A percentile compares a stretch with the other conserved stretches of the same genome.
Conservation (phyloP, 305 asterid genomes). For the Rubia tinctorum region DNA sequence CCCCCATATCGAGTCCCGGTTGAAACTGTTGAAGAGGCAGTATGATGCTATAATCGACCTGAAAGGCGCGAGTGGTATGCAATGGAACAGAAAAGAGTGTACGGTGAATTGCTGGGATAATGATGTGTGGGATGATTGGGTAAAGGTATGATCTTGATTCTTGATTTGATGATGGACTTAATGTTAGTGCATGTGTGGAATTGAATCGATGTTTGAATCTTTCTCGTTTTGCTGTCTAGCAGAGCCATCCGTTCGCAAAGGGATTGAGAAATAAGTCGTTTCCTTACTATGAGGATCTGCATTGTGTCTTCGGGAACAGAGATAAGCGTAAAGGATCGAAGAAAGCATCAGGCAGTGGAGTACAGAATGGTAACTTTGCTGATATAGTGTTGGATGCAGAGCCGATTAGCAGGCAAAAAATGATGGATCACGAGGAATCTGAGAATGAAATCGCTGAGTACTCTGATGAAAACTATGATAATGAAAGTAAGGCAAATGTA, state of each 20-base stretch:
- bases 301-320: constrained; percentile 7
- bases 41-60: constrained; percentile 6
- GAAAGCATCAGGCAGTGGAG: not conserved
- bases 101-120: constrained; percentile 6
- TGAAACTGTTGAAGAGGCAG: constrained; percentile 15
- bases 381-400: constrained; percentile 5
- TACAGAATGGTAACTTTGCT: not conserved
- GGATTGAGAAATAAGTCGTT: constrained; percentile 14
- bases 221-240: not conserved
- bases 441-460: not conserved
- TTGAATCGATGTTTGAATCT: not conserved
- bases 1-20: constrained; percentile 16
- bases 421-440: not conserved
- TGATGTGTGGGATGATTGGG: constrained; percentile 9
- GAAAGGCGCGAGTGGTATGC: constrained; percentile 6
- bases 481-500: constrained; percentile 4
- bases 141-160: constrained; percentile 6
- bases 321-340: not conserved
- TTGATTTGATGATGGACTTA: not conserved
- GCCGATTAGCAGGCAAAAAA: not conserved
- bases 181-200: not conserved
- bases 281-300: constrained; percentile 13
- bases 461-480: not conserved
- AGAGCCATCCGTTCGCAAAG: constrained; percentile 1
- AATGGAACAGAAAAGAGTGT: constrained; percentile 8